Conservation (phyloP, 1,139 yeast species). For the Yamadazyma mexicana region DNA sequence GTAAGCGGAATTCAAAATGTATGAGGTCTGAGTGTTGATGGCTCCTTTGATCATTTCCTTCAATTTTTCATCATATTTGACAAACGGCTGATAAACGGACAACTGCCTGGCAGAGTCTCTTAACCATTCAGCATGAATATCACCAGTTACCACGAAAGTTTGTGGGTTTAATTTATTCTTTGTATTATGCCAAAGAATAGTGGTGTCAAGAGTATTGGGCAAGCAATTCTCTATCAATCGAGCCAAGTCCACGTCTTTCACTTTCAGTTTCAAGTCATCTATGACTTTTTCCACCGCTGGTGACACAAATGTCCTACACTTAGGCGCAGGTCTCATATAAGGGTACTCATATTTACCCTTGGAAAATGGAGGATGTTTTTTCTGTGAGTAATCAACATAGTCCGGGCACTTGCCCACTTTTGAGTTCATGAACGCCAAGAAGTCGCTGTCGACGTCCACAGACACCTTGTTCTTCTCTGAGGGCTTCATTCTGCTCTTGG, state of each 20-base stretch:
- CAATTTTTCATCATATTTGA: conserved; percentile 50
- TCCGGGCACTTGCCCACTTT: conserved; percentile 34
- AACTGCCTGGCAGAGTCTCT: conserved; percentile 85
- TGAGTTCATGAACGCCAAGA: conserved; percentile 20
- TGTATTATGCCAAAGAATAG: conserved; percentile 66
- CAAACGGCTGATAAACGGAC: conserved; percentile 68
- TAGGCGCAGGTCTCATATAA: conserved; percentile 69
- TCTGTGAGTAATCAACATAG: conserved; percentile 41
- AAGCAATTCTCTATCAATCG: conserved; percentile 77
- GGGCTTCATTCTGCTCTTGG: no score
- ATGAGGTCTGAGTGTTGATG: conserved; percentile 73
- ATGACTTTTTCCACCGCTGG: conserved; percentile 64
- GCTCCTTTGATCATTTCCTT: conserved; percentile 68
- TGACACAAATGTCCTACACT: conserved; percentile 74
- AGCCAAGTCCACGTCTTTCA: conserved; percentile 65
- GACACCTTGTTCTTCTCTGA: background rate
- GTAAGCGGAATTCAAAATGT: conserved; percentile 64
- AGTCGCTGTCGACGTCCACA: conserved; percentile 4
- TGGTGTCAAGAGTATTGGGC: conserved; percentile 88
- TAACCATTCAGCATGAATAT: conserved; percentile 87
- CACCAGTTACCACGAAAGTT: conserved; percentile 82
- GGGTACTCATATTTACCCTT: conserved; percentile 55
- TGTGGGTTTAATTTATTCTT: conserved; percentile 19
- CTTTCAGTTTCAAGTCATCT: conserved; percentile 47
- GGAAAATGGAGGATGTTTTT: conserved; percentile 50